Evolutionary conservation across 1,139 yeast species (phyloP).

Genomic region (Suhomyces bokatorum): DNA sequence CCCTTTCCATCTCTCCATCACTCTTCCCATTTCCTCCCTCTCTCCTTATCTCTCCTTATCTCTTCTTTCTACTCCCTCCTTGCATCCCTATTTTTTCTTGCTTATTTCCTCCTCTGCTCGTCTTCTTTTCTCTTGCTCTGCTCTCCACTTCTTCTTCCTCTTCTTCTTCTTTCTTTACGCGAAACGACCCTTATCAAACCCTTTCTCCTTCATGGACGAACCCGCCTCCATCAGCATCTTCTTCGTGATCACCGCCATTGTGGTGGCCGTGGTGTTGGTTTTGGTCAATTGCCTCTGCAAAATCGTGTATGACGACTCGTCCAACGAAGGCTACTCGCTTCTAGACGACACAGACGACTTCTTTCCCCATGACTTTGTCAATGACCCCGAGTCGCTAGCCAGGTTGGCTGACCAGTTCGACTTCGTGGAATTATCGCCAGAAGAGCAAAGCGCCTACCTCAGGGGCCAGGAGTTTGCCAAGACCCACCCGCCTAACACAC

Average conservation of each 20-base stretch:
- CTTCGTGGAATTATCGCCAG: constrained; percentile 41
- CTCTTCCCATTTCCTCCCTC: too few species aligned
- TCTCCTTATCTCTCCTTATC: too few species aligned
- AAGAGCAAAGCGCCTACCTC: constrained; percentile 41
- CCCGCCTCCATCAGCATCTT: neutral
- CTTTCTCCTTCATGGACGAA: neutral
- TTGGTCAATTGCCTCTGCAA: constrained; percentile 8
- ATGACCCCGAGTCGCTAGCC: constrained; percentile 42
- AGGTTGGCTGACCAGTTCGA: constrained; percentile 42
- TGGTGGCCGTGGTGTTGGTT: constrained; percentile 2
- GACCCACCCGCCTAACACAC: constrained; percentile 34
- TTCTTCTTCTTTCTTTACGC: neutral
- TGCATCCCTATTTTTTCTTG: neutral
- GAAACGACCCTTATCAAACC: too few species aligned
- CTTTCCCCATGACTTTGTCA: constrained; percentile 42
- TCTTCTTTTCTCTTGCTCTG: neutral
- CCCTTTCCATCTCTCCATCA: too few species aligned
- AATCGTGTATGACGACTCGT: constrained; percentile 1
- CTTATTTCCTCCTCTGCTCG: neutral
- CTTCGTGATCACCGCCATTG: constrained; percentile 1
- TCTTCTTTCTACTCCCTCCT: neutral
- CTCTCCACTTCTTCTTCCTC: neutral
- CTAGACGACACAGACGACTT: constrained; percentile 14
- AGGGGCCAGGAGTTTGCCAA: constrained; percentile 38
- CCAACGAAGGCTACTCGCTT: constrained; percentile 14